These are phyloP conservation scores for Ophiosphaerella herpotricha DNA, from an alignment of 2,329 filamentous ascomycete genomes.

Conservation along the genomic window DNA sequence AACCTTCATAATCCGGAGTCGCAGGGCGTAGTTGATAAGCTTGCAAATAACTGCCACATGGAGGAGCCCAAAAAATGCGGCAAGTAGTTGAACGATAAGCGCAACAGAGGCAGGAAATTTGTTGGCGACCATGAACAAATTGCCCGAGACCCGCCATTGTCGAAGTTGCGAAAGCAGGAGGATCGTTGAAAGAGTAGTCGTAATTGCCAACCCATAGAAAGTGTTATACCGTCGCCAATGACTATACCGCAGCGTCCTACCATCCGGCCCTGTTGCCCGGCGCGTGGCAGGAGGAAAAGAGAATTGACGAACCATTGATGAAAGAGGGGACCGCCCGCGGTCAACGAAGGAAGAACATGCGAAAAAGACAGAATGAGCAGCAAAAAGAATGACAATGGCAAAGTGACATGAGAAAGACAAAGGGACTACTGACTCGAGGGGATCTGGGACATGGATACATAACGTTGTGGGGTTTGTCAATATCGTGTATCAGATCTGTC, in stretches of 20 bases:
- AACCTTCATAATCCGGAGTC: conserved; percentile 26
- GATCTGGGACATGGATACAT: conserved; percentile 8
- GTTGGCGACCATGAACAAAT: conserved; percentile 22
- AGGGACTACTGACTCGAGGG: neutral
- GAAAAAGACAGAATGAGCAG: conserved; percentile 5
- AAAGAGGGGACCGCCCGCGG: conserved; percentile 15
- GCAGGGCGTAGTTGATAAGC: conserved; percentile 35
- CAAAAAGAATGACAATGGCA: neutral
- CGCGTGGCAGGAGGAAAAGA: conserved; percentile 20
- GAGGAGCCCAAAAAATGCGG: conserved; percentile 33
- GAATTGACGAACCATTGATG: conserved; percentile 25
- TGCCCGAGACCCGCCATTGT: conserved; percentile 28
- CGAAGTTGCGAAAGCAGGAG: conserved; percentile 24
- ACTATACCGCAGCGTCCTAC: conserved; percentile 17
- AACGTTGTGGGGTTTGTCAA: conserved; percentile 11
- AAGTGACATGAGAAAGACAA: neutral
- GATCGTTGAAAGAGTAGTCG: conserved; percentile 22
- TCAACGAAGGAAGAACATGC: conserved; percentile 17
- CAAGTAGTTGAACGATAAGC: conserved; percentile 30
- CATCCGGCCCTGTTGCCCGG: conserved; percentile 16
- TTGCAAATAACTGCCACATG: conserved; percentile 34
- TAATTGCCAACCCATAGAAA: conserved; percentile 32
- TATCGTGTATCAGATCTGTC: conserved; percentile 18
- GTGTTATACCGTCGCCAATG: conserved; percentile 34
- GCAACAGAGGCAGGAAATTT: conserved; percentile 29